Evolutionary conservation across 2,329 filamentous ascomycete species (phyloP), one percentile per base, ranked within the genome.

Genomic region (Penicillium sp.): DNA sequence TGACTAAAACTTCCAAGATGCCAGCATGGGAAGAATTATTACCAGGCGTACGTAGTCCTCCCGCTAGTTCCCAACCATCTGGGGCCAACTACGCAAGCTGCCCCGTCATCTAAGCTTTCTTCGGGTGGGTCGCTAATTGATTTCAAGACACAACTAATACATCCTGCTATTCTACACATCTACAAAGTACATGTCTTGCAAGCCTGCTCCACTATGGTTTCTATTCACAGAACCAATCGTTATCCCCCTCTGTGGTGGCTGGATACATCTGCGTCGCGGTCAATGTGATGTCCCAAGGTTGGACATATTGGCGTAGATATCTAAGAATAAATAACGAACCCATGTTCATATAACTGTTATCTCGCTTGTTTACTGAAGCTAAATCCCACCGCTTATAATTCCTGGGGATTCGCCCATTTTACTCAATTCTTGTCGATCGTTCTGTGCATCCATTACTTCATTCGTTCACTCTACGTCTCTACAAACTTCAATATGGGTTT

Each of bases 401-500:
- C n/a, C 15, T 29, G 38, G 17, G 17, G 8, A 12, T 29, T 39
- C 44, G 31, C 35, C 23, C 17, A 1, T 15, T 25, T 35, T 15
- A 13, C 9, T 23, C 31, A 8, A 48, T 47, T 23, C n/a, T 17
- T 21, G 19, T 50, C 29, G n/a, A 27, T 60, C 29, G 17, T 39
- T 33, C 9, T 21, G 29, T 39, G 19, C 23, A 19, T 27, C 19
- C 44, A 21, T 17, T 42, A 25, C 25, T 31, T 29, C 5, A 25
- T 35, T 47, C 21, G 19, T 31, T 47, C 23, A 19, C 23, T 38
- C 13, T 13, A 19, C 15, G 17, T 35, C 35, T 50, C 23, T 41
- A 48, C 25, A 9, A 7, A 8, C 31, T 21, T 29, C 55, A 62
- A 31, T 47, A 72, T 73, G 70, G 45, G 15, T 35, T 53, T 58